Percentiles rank a stretch among this genome's conserved stretches.
These are phyloP conservation scores for Arctostaphylos glauca DNA, from an alignment of 148 eudicot genomes.

Conservation along the genomic window DNA sequence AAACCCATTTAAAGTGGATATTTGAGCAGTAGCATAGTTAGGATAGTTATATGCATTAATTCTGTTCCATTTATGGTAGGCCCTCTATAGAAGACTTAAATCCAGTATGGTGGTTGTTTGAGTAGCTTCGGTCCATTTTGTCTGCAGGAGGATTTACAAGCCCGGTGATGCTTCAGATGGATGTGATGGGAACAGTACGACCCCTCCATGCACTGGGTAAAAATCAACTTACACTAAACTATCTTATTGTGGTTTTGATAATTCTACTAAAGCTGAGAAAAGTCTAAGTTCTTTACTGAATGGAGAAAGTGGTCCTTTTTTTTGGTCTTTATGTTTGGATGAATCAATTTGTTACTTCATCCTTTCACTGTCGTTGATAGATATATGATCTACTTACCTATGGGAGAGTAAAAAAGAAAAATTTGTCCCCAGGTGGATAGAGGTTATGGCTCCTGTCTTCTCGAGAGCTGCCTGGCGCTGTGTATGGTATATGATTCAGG, in stretches of 20 bases:
- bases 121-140: conserved; percentile 9
- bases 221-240: not conserved
- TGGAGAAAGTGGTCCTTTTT: not conserved
- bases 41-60: not conserved
- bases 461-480: conserved; percentile 92
- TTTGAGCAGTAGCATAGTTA: not conserved
- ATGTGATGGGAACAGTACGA: conserved; percentile 62
- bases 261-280: not conserved
- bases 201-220: conserved; percentile 97
- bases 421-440: conserved; percentile 77
- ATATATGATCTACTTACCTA: not conserved
- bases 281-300: not conserved
- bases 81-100: not conserved
- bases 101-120: not conserved
- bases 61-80: not conserved
- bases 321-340: not conserved
- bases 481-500: conserved; percentile 96
- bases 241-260: not conserved
- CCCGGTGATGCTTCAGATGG: conserved; percentile 31
- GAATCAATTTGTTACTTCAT: not conserved
- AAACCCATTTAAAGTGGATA: not conserved
- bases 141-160: conserved; percentile 73
- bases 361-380: not conserved
- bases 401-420: not conserved
- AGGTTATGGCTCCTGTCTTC: conserved; percentile 98